phyloP scores from a whole-genome alignment of 2,329 filamentous ascomycete species.

The Colletotrichum lentis region DNA sequence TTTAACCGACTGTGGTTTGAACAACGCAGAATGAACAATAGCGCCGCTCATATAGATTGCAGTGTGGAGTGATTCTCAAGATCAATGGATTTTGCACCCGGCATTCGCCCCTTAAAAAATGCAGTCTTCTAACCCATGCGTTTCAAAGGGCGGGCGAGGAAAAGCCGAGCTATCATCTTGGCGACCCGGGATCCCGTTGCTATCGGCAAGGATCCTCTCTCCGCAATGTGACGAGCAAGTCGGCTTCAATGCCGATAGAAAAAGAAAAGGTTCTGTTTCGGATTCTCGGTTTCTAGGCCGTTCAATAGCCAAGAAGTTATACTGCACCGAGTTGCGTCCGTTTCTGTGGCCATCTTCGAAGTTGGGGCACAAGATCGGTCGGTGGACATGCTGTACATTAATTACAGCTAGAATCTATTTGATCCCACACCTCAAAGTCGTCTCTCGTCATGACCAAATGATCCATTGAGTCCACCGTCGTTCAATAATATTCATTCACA shows the following conservation, averaged over 20 bases:
- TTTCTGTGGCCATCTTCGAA: background rate
- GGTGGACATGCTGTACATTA: background rate
- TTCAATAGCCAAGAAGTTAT: background rate
- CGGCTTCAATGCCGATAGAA: background rate
- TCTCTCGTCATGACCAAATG: background rate
- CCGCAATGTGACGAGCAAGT: slow-evolving; percentile 12
- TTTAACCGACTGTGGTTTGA: too few relatives aligned
- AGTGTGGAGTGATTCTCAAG: too few relatives aligned
- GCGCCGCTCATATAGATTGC: too few relatives aligned
- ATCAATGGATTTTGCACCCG: too few relatives aligned
- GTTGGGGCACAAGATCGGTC: background rate
- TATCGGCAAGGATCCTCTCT: background rate
- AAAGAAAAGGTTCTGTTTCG: background rate
- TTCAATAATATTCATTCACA: too few relatives aligned
- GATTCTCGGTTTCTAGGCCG: background rate
- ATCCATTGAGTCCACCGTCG: too few relatives aligned
- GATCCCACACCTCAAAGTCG: too few relatives aligned
- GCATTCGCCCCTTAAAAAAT: too few relatives aligned
- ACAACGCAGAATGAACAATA: too few relatives aligned
- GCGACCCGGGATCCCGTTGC: background rate
- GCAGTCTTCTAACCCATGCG: background rate
- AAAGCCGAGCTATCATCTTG: background rate
- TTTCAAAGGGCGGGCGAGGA: background rate
- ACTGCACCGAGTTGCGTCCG: too few relatives aligned
- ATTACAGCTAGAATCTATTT: too few relatives aligned